A percentile compares a stretch with the other conserved stretches of the same genome.
phyloP scores from a whole-genome alignment of 306 rosid genomes.

The Psophocarpus tetragonolobus region DNA sequence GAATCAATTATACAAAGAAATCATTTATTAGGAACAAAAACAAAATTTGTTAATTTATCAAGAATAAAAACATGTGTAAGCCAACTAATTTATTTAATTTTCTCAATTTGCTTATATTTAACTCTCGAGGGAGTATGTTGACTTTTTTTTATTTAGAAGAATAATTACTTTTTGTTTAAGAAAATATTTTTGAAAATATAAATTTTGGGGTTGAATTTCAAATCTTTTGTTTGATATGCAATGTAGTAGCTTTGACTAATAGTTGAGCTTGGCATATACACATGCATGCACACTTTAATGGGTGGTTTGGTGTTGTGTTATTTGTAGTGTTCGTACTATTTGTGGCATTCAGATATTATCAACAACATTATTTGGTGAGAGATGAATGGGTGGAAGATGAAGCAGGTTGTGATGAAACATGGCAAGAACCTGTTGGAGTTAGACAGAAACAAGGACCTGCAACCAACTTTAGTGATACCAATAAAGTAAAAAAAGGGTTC shows the following conservation, averaged over 20 bases:
- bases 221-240: not conserved
- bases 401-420: constrained; percentile 43
- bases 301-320: not conserved
- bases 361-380: constrained; percentile 54
- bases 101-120: too few relatives aligned
- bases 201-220: not conserved
- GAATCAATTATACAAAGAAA: too few relatives aligned
- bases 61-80: too few relatives aligned
- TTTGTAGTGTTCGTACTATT: constrained; percentile 74
- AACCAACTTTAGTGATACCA: not conserved
- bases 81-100: too few relatives aligned
- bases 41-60: too few relatives aligned
- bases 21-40: too few relatives aligned
- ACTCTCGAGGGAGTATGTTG: too few relatives aligned
- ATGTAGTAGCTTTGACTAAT: not conserved
- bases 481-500: constrained; percentile 47
- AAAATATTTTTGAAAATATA: not conserved
- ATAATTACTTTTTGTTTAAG: not conserved
- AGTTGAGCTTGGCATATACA: not conserved
- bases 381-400: constrained; percentile 62
- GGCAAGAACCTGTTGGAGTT: constrained; percentile 39
- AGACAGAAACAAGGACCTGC: constrained; percentile 23
- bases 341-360: constrained; percentile 79
- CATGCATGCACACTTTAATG: not conserved
- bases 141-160: not conserved